Evolutionary conservation across 2,329 filamentous ascomycete species (phyloP), one percentile per base, ranked within the genome.

Genomic region (Xylariales sp.): DNA sequence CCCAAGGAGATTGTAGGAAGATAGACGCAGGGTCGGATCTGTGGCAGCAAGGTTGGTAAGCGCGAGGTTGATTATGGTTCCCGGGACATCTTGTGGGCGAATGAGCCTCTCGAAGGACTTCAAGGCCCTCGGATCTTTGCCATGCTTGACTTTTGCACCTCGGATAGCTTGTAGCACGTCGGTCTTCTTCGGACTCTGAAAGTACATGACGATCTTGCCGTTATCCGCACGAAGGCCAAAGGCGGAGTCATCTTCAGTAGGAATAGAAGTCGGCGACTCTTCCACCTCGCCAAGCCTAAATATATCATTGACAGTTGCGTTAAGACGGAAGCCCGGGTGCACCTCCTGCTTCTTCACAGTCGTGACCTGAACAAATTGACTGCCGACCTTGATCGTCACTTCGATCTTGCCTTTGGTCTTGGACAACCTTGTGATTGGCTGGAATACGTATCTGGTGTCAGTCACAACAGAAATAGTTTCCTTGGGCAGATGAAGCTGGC

Each of bases 401-500:
- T 85, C 81, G 23, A 84, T 80, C 50, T 81, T 80, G n/a, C 81
- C 81, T 48, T 81, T 82, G 2, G 79, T 81, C 50, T 82, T 82
- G 2, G 81, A 85, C 25, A 85, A 62, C 30, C 79, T 66, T 2
- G 74, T 83, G 38, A 84, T 75, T 3, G 77, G 74, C 43, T 83
- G 77, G 50, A 81, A 85, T 15, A 81, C 72, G 49, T 75, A 82
- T 46, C 78, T 70, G 6, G 77, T 78, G 50, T 85, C 81, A 3
- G 74, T 80, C 4, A 83, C 76, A 15, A 84, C 76, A 47, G 76
- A 83, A 47, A 83, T 80, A 1, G 81, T 85, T 50, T 85, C 81
- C 50, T 83, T 83, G 2, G 81, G 81, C 6, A 85, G 62, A 48
- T 83, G 77, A 17, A 85, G 62, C 49, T 83, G 76, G 40, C 72